phyloP scores from a whole-genome alignment of 495 filamentous ascomycete genomes.

The Penicillium steckii region DNA sequence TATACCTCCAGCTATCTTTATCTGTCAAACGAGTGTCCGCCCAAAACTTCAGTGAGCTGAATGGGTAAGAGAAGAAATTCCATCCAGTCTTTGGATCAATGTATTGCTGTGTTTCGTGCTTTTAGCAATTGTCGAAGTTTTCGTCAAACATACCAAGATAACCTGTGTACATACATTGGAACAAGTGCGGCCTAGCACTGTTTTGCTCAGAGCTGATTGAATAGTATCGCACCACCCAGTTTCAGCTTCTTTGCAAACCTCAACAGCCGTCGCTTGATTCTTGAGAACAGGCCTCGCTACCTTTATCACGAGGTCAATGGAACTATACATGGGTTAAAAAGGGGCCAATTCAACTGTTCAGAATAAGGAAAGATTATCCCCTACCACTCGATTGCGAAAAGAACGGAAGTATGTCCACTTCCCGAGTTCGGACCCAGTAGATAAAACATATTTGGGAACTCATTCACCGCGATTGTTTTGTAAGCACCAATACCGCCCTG shows the following conservation, averaged over 20 bases:
- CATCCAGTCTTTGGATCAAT: slow-evolving; percentile 5
- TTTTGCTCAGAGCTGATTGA: slow-evolving; percentile 5
- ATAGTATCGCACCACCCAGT: slow-evolving; percentile 3
- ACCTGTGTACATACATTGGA: slow-evolving; percentile 2
- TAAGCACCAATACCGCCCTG: slow-evolving; percentile 4
- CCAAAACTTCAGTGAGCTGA: slow-evolving; percentile 5
- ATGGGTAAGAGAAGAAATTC: slow-evolving; percentile 10
- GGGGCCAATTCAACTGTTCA: not conserved
- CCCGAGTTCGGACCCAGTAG: slow-evolving; percentile 6
- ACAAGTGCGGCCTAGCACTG: slow-evolving; percentile 1
- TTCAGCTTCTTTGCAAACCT: slow-evolving; percentile 4
- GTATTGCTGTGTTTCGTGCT: slow-evolving; percentile 1
- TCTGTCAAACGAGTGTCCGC: not conserved
- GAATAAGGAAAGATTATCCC: not conserved
- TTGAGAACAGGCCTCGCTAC: not conserved
- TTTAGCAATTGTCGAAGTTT: not conserved
- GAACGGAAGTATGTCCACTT: slow-evolving; percentile 9
- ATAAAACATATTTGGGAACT: slow-evolving; percentile 10
- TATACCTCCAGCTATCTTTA: too few relatives aligned
- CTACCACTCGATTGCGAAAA: slow-evolving; percentile 8
- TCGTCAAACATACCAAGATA: too few relatives aligned
- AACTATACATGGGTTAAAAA: not conserved
- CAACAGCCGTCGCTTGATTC: not conserved
- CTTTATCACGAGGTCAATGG: not conserved
- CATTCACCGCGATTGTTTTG: slow-evolving; percentile 1